phyloP scores from a whole-genome alignment of 2,329 filamentous ascomycete species.

The Aspergillus sp. region DNA sequence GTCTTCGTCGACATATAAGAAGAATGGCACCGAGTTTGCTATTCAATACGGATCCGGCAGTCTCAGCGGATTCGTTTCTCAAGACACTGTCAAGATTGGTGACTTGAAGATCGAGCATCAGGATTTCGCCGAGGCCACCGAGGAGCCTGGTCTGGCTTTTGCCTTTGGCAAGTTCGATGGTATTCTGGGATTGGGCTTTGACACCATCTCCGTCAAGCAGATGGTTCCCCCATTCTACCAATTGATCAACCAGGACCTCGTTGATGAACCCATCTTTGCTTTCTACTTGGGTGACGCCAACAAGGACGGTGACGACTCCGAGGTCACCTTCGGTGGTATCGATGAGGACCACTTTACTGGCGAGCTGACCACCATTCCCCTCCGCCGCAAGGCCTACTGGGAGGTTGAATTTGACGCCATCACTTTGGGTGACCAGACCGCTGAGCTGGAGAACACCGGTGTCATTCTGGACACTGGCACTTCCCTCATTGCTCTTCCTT shows the following conservation, averaged over 20 bases:
- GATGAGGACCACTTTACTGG: constrained; percentile 78
- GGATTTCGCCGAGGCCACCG: constrained; percentile 93
- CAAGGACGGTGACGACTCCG: constrained; percentile 69
- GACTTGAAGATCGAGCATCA: constrained; percentile 84
- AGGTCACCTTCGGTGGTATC: constrained; percentile 84
- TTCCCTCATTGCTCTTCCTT: constrained; percentile 92
- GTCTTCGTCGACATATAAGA: constrained; percentile 82
- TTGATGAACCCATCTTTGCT: constrained; percentile 90
- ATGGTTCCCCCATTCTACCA: constrained; percentile 96
- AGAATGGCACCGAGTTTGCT: constrained; percentile 87
- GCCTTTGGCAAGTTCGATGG: constrained; percentile 97
- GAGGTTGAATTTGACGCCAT: constrained; percentile 95
- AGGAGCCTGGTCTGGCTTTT: constrained; percentile 92
- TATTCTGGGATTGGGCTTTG: constrained; percentile 89
- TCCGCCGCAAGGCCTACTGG: constrained; percentile 99
- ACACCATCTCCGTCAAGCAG: constrained; percentile 93
- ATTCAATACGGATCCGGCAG: constrained; percentile 95
- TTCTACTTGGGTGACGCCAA: constrained; percentile 86
- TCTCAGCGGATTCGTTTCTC: constrained; percentile 87
- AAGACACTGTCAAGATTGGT: constrained; percentile 81
- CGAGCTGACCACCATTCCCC: constrained; percentile 85
- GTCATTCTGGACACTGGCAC: constrained; percentile 98
- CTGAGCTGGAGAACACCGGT: constrained; percentile 89
- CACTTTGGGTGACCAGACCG: constrained; percentile 77
- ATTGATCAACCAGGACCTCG: constrained; percentile 81